Evolutionary conservation across 495 filamentous ascomycete genomes (phyloP), one percentile per base, ranked within the genome.

Genomic region (Amniculicola lignicola): DNA sequence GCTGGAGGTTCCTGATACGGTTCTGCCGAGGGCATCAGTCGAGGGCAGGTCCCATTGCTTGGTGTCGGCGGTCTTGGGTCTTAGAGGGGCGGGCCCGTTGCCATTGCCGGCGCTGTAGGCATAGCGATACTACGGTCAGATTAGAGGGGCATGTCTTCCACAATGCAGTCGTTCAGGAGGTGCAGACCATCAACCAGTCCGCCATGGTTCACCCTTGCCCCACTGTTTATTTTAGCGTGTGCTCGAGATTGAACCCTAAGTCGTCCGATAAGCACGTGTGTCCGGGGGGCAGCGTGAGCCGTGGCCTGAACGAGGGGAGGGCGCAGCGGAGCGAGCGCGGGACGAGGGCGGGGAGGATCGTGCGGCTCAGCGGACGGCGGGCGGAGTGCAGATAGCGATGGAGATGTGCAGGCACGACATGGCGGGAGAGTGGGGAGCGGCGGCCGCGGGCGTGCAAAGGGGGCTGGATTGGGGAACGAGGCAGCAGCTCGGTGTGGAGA

Each of bases 41-140:
- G 61, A 60, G 16, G 61, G 59, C 7, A 64, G 41, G 41, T 64
- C 61, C 56, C 50, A 64, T 53, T 64, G 61, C 46, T 48, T 64
- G 19, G 61, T 56, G 37, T 57, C 60, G 24, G 56, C 51, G 6
- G 61, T 56, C 45, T 52, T 55, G 4, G 56, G 55, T 35, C 61
- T 43, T 43, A 57, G 41, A 24, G 56, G 51, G 10, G 51, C 46
- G n/a, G n/a, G n/a, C n/a, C 38, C 51, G 48, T 59, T 63, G 50
- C 45, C 58, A 31, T 53, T 53, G 21, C 51, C 36, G 51, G 51
- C 58, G 24, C 50, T 48, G 38, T 60, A 60, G n/a, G n/a, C n/a
- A n/a, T n/a, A n/a, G 38, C 61, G 61, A 45, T 64, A 60, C 61
- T 64, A 36, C 14, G 51, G 35, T 60, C 61, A 44, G 46, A 46